These are phyloP conservation scores for Thelonectria discophora DNA, from an alignment of 2,329 filamentous ascomycete genomes.

Conservation along the genomic window DNA sequence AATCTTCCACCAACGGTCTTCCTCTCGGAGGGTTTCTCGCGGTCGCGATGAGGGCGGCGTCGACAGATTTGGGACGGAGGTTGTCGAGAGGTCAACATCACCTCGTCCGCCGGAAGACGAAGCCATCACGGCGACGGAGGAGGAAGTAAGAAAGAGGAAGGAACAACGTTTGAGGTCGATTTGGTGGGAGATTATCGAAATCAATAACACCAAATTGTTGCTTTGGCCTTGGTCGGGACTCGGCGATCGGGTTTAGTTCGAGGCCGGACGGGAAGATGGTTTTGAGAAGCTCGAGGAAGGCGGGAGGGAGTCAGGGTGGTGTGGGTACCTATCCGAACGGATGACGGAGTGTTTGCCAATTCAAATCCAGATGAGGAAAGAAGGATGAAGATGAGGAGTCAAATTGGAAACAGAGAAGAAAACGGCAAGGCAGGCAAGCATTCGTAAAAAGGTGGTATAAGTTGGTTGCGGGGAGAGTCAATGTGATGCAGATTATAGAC, in stretches of 20 bases:
- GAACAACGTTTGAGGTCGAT: no score
- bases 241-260: background rate
- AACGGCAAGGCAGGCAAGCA: no score
- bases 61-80: conserved; percentile 1
- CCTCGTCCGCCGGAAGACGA: conserved; percentile 6
- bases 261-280: no score
- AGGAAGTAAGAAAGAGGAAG: no score
- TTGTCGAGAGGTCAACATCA: background rate
- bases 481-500: no score
- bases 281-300: background rate
- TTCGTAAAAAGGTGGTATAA: no score
- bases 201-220: background rate
- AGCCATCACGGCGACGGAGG: background rate
- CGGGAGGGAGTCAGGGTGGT: background rate
- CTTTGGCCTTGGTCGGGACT: background rate
- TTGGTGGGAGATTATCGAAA: no score
- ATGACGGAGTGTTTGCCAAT: no score
- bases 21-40: conserved; percentile 3
- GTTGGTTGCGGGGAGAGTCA: no score
- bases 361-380: no score
- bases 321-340: background rate
- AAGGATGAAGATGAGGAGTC: no score
- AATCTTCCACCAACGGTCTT: conserved; percentile 74
- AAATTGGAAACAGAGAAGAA: no score
- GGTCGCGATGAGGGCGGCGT: conserved; percentile 11